Evolutionary conservation across 1,139 yeast genomes (phyloP).

Genomic region (Scheffersomyces illinoinensis): DNA sequence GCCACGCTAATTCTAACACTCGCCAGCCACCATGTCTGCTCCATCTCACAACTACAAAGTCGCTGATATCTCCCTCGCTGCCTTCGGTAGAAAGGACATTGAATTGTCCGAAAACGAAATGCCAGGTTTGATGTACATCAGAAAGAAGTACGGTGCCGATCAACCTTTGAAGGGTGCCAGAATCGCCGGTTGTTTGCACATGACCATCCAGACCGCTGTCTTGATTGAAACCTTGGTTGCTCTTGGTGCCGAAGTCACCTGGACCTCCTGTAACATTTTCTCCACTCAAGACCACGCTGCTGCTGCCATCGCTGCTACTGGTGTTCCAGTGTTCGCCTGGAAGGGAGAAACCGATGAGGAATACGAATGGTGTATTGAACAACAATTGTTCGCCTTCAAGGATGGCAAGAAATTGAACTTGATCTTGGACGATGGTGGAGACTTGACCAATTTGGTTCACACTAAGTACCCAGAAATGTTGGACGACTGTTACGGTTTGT

Average conservation of each 20-base stretch:
- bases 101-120: conserved; percentile 99
- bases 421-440: conserved; percentile 99
- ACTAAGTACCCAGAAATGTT: conserved; percentile 98
- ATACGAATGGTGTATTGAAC: conserved; percentile 99
- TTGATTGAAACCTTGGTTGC: conserved; percentile 96
- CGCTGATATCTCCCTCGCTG: conserved; percentile 98
- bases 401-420: conserved; percentile 94
- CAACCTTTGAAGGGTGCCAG: conserved; percentile 99
- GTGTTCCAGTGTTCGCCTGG: conserved; percentile 99
- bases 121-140: conserved; percentile 99
- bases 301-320: conserved; percentile 99
- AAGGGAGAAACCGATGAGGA: conserved; percentile 99
- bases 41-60: conserved; percentile 72
- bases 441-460: conserved; percentile 95
- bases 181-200: conserved; percentile 98
- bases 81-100: conserved; percentile 99
- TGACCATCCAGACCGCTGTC: conserved; percentile 99
- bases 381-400: conserved; percentile 98
- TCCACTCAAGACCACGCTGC: conserved; percentile 99
- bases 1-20: background rate
- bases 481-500: conserved; percentile 91
- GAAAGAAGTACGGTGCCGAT: conserved; percentile 85
- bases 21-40: conserved; percentile 10
- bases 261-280: conserved; percentile 99
- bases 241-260: conserved; percentile 99